Evolutionary conservation across 2,329 filamentous ascomycete species (phyloP), one percentile per base, ranked within the genome.

Genomic region (Botrytis pseudocinerea): DNA sequence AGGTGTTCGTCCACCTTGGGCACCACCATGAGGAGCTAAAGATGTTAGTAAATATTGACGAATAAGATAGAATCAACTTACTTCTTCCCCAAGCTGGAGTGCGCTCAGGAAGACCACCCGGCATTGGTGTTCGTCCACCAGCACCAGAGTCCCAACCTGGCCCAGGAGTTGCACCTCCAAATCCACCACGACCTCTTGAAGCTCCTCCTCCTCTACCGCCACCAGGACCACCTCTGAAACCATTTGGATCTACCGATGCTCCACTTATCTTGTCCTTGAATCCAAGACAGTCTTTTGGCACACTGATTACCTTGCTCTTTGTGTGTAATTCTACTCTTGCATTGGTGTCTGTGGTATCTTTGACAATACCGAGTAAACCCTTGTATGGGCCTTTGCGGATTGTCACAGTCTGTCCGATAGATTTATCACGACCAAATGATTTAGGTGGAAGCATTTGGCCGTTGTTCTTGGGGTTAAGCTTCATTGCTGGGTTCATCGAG

Each of bases 251-350:
- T 75, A 97, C 92, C n/a, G 88, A 88, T 72, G 91, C 89, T 63
- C 94, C 95, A 6, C 92, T 95, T 72, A 92, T 83, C 75, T 89
- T 93, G 85, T 99, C 95, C 82, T 95, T 95, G 83, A 97, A 92
- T 38, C 89, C 89, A n/a, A 99, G 84, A 73, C 92, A 89, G 18
- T 92, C 91, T 80, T 97, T 97, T 32, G 90, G 88, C 51, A 98
- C 89, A 12, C 92, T 94, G 75, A 98, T 90, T 25, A 93, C 92
- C 85, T 98, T 98, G 83, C 91, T 93, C 85, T 97, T 97, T 9
- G 95, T 95, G 81, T 98, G 95, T 57, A 99, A 85, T 83, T 99
- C 96, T 60, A 99, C 92, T 76, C 95, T 92, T 44, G 94, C 95
- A 79, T 92, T 90, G 5, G 89, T 89, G 78, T 97, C 95, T 10